A percentile compares a stretch with the other conserved stretches of the same genome.
phyloP scores from a whole-genome alignment of 345 rosid genomes.

The Moricandia arvensis region DNA sequence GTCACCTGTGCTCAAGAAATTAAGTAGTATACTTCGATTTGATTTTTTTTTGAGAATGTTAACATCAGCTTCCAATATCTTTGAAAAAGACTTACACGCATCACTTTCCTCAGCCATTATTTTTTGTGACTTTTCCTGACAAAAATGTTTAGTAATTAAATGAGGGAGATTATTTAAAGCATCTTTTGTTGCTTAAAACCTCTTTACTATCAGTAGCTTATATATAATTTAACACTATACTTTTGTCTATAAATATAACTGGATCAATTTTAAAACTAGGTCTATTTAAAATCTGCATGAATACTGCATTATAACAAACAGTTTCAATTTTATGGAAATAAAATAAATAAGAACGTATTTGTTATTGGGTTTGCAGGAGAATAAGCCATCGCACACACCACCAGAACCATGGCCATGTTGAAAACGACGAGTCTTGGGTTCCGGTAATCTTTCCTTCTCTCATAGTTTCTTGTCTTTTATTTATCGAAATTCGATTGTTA shows the following conservation, averaged over 20 bases:
- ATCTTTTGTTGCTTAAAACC: too few species aligned
- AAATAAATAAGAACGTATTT: not conserved
- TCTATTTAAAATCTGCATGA: too few species aligned
- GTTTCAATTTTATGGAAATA: too few species aligned
- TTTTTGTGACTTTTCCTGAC: constrained; percentile 9
- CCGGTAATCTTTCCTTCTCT: constrained; percentile 46
- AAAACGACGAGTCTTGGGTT: constrained; percentile 84
- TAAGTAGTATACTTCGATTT: too few species aligned
- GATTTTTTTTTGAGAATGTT: not conserved
- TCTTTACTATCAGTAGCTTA: too few species aligned
- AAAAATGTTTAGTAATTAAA: not conserved
- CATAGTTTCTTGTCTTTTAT: not conserved
- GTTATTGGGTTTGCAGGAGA: constrained; percentile 50
- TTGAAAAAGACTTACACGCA: not conserved
- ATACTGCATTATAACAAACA: too few species aligned
- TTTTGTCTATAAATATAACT: too few species aligned
- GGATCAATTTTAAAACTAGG: too few species aligned
- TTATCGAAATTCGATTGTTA: not conserved
- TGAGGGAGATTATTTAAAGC: not conserved
- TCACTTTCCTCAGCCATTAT: not conserved
- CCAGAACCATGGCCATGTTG: constrained; percentile 87
- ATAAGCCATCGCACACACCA: constrained; percentile 88
- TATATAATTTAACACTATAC: too few species aligned
- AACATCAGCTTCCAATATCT: not conserved
- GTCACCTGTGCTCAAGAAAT: too few species aligned